Base-by-base conservation (phyloP, 2,329 filamentous ascomycete genomes). In the Aspergillus hiratsukae region DNA sequence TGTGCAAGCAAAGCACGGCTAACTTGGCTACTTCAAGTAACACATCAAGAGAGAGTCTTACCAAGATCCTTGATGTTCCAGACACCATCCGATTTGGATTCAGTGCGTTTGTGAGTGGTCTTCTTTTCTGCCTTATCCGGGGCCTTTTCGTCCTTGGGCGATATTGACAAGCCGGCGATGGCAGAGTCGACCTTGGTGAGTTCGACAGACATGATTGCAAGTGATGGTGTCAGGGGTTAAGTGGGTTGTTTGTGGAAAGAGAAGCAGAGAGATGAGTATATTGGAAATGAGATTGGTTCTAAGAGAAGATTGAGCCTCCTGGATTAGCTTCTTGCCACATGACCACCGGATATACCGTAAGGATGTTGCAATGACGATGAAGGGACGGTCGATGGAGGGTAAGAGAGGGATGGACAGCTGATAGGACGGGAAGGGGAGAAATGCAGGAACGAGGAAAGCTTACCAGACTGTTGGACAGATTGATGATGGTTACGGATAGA, bases 101-200 rank as follows among this genome's bases (percentile, higher is more conserved):
- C 91, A 61, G 81, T 79, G 77, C 91, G 85, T 66, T 87, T 83
- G 71, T 87, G 83, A 63, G 77, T 77, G 63, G 77, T 77, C 71
- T 83, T 84, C 73, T 83, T 83, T 67, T 68, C 66, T 29, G 68
- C 66, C 60, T 73, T 74, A 56, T 74, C 69, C 21, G 65, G 61
- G 41, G 63, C 61, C 54, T 80, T 79, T 63, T 91, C 87, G 72
- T 87, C 83, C 57, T 83, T 80, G 35, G 88, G 83, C 57, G 86
- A 87, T 68, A 83, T 82, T 64, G 85, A 83, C 68, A 92, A 76
- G 76, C 90, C 90, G 72, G 91, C 87, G 71, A 95, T 86, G 80
- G 90, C 91, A 58, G 92, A 96, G 78, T 97, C 92, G 80, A 96
- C 86, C 81, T 95, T 96, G 77, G 84, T 83, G 73, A 96, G 84